Conservation (phyloP, 2,329 filamentous ascomycete genomes). For the Penicillium sp. region DNA sequence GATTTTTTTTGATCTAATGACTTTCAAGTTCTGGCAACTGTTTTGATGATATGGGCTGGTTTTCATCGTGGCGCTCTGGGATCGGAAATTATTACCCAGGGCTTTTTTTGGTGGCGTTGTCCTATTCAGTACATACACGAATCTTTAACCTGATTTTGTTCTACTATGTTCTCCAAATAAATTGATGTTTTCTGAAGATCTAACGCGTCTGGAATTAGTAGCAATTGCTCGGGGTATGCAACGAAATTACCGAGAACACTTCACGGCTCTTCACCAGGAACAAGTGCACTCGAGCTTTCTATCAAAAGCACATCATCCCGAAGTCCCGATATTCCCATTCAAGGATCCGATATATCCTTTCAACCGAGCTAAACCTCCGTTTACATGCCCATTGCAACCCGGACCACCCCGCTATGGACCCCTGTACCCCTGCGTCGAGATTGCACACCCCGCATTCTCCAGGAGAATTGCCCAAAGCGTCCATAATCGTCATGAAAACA, state of each 20-base stretch:
- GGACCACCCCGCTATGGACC: conserved; percentile 4
- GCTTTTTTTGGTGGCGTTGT: background rate
- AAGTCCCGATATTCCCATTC: no score
- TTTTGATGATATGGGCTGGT: conserved; percentile 7
- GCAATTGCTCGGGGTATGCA: background rate
- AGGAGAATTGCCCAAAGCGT: conserved; percentile 31
- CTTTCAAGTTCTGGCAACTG: background rate
- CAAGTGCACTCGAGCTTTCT: background rate
- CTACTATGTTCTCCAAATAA: background rate
- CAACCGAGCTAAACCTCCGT: background rate
- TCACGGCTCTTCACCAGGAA: background rate
- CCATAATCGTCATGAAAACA: conserved; percentile 24
- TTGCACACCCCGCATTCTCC: conserved; percentile 20
- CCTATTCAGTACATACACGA: conserved; percentile 2
- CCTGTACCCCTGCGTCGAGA: conserved; percentile 1
- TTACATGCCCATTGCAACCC: background rate
- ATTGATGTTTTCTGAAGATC: background rate
- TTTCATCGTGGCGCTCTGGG: conserved; percentile 6
- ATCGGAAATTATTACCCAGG: background rate
- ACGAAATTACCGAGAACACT: background rate
- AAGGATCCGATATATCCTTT: background rate
- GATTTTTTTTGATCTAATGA: conserved; percentile 7
- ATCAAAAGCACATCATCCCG: background rate
- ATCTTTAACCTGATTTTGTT: background rate
- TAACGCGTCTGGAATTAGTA: background rate